These are phyloP conservation scores for Erysimum pusillum DNA, from an alignment of 441 rosid genomes.

Conservation along the genomic window DNA sequence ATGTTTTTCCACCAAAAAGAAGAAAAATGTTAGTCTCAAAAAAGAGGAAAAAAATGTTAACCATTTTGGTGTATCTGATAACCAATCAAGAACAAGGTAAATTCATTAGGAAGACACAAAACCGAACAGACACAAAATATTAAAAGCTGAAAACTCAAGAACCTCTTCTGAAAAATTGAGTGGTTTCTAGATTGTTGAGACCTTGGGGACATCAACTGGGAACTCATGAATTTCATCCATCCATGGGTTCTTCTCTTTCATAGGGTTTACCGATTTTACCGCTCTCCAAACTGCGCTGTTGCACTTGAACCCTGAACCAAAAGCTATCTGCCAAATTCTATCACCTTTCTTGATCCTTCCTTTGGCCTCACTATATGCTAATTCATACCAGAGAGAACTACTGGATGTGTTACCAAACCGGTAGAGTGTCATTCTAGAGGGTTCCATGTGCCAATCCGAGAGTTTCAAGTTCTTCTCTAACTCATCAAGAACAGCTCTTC, in stretches of 20 bases:
- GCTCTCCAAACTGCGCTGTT: constrained; percentile 59
- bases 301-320: constrained; percentile 46
- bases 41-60: background rate
- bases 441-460: constrained; percentile 68
- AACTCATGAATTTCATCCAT: constrained; percentile 63
- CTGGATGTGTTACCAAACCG: constrained; percentile 69
- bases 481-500: constrained; percentile 49
- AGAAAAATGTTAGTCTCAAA: background rate
- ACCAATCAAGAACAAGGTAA: constrained; percentile 27
- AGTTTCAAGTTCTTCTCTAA: constrained; percentile 51
- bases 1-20: background rate
- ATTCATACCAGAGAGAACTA: constrained; percentile 44
- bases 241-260: constrained; percentile 64
- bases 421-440: constrained; percentile 63
- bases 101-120: constrained; percentile 25
- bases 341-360: constrained; percentile 58
- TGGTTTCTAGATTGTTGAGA: constrained; percentile 49
- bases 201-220: constrained; percentile 61
- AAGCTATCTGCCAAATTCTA: constrained; percentile 50
- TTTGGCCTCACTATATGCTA: constrained; percentile 45
- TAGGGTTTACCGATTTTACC: constrained; percentile 54
- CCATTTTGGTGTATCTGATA: constrained; percentile 21
- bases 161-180: constrained; percentile 6
- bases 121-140: constrained; percentile 20
- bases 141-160: constrained; percentile 25